These are phyloP conservation scores for Rhododendron vialii DNA, from an alignment of 148 eudicot species.

Conservation along the genomic window DNA sequence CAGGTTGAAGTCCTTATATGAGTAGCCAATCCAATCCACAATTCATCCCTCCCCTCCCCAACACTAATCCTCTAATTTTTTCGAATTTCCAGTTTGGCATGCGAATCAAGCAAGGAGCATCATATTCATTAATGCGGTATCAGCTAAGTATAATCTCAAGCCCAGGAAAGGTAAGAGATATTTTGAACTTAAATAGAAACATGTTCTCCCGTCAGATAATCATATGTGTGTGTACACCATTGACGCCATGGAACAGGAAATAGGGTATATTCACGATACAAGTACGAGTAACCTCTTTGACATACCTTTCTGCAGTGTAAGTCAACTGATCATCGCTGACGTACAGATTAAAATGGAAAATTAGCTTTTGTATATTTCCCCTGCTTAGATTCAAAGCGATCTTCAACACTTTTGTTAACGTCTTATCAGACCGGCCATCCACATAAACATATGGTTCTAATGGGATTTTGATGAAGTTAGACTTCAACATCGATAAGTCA, in stretches of 20 bases:
- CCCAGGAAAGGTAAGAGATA: neutral
- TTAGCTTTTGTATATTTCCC: constrained; percentile 21
- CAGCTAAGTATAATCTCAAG: neutral
- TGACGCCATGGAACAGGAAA: neutral
- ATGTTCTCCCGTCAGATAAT: neutral
- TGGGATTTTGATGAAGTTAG: constrained; percentile 42
- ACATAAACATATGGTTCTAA: constrained; percentile 46
- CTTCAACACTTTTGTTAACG: constrained; percentile 31
- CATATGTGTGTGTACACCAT: neutral
- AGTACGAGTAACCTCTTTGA: neutral
- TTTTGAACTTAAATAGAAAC: neutral
- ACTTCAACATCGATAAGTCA: constrained; percentile 31
- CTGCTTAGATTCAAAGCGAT: constrained; percentile 38
- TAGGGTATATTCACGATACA: neutral
- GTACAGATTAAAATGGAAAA: constrained; percentile 40
- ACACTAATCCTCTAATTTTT: neutral
- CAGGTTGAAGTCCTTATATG: neutral
- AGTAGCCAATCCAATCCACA: constrained; percentile 2
- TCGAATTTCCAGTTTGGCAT: neutral
- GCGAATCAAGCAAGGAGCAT: neutral
- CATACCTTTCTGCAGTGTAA: constrained; percentile 46
- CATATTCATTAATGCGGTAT: neutral
- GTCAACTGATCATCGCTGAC: constrained; percentile 44
- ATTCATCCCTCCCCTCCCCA: neutral
- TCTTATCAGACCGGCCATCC: constrained; percentile 31